These are phyloP conservation scores for Peronosclerospora sorghi DNA, from an alignment of 352 stramenopile species.

Conservation along the genomic window DNA sequence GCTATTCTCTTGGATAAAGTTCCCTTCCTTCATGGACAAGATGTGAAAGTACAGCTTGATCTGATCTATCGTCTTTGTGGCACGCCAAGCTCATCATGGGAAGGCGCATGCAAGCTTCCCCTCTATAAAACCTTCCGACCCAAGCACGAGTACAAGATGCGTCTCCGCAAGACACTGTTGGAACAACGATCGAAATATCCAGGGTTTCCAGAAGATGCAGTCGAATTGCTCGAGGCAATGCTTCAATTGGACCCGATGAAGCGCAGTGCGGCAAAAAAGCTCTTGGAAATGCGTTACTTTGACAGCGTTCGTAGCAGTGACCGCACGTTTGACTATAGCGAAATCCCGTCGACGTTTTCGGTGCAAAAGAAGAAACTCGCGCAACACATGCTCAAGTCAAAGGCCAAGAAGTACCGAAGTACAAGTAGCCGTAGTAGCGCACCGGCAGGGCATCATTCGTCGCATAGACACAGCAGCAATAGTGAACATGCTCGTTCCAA, in stretches of 20 bases:
- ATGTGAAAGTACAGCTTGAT: slow-evolving; percentile 57
- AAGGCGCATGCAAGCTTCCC: slow-evolving; percentile 37
- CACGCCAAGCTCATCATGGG: slow-evolving; percentile 47
- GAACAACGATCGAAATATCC: slow-evolving; percentile 45
- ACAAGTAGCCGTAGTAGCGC: slow-evolving; percentile 4
- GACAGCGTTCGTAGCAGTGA: slow-evolving; percentile 24
- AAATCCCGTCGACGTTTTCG: slow-evolving; percentile 35
- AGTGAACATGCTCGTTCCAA: slow-evolving; percentile 20
- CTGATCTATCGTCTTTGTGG: slow-evolving; percentile 73
- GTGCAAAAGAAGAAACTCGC: slow-evolving; percentile 50
- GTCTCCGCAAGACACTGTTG: slow-evolving; percentile 67
- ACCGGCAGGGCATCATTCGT: slow-evolving; percentile 11
- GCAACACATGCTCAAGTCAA: slow-evolving; percentile 37
- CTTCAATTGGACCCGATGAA: slow-evolving; percentile 64
- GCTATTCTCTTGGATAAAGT: slow-evolving; percentile 54
- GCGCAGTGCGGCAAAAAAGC: slow-evolving; percentile 31
- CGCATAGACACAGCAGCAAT: slow-evolving; percentile 10
- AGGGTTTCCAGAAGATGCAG: slow-evolving; percentile 39
- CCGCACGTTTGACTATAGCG: slow-evolving; percentile 29
- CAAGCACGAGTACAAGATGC: slow-evolving; percentile 69
- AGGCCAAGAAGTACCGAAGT: slow-evolving; percentile 25
- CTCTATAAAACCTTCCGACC: slow-evolving; percentile 42
- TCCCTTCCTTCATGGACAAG: slow-evolving; percentile 49
- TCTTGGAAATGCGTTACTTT: slow-evolving; percentile 58
- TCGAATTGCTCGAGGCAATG: slow-evolving; percentile 63